These are phyloP conservation scores for Pelargonium australe DNA, from an alignment of 441 rosid species.

Conservation along the genomic window DNA sequence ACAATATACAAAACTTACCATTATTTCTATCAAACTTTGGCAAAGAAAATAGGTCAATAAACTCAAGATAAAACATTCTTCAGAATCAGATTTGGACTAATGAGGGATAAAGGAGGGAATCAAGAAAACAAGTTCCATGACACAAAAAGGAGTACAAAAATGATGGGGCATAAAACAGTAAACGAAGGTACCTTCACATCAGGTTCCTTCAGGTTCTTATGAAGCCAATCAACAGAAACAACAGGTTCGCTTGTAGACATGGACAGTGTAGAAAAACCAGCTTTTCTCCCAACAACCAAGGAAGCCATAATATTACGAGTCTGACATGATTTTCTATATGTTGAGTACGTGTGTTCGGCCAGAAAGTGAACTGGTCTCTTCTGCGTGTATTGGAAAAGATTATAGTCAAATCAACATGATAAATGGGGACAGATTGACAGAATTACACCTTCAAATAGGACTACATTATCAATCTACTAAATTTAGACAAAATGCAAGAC, in stretches of 20 bases:
- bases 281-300: constrained; percentile 28
- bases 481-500: neutral
- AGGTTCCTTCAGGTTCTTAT: constrained; percentile 58
- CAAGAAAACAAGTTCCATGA: neutral
- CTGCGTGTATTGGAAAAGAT: constrained; percentile 28
- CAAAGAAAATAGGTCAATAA: neutral
- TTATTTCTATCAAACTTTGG: neutral
- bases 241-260: constrained; percentile 53
- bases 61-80: neutral
- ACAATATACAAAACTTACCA: neutral
- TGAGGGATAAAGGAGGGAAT: neutral
- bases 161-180: neutral
- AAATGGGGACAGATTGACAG: neutral
- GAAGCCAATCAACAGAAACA: constrained; percentile 92
- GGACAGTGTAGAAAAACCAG: constrained; percentile 39
- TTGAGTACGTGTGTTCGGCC: constrained; percentile 21
- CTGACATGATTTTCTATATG: constrained; percentile 28
- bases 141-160: neutral
- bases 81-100: neutral
- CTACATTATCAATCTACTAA: constrained; percentile 3
- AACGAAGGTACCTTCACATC: constrained; percentile 53
- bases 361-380: constrained; percentile 31
- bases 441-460: neutral
- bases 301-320: constrained; percentile 51
- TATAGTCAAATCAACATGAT: constrained; percentile 5